Conservation (phyloP, 148 eudicot genomes). For the Amaranthus palmeri region DNA sequence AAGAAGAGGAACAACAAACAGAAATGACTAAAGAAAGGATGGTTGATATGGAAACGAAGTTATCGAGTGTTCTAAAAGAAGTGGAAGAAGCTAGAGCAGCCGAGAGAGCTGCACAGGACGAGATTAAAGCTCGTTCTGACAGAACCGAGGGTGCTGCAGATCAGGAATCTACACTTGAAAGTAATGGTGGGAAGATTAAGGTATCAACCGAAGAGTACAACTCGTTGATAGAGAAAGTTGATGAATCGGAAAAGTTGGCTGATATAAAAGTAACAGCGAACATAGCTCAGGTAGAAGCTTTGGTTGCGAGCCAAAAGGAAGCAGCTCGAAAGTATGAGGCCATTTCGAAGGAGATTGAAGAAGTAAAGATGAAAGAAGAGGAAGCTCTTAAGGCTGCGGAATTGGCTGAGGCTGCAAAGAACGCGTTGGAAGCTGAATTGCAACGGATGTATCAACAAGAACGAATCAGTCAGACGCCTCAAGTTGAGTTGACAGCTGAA, state of each 20-base stretch:
- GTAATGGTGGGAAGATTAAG: constrained; percentile 33
- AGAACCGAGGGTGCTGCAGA: constrained; percentile 13
- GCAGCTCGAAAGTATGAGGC: constrained; percentile 45
- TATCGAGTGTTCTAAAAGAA: constrained; percentile 37
- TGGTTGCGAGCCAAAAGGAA: constrained; percentile 46
- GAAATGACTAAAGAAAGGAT: constrained; percentile 28
- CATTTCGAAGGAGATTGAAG: constrained; percentile 49
- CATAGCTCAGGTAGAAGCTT: constrained; percentile 54
- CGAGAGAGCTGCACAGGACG: constrained; percentile 44
- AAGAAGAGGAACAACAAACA: constrained; percentile 35
- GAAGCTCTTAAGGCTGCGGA: constrained; percentile 70
- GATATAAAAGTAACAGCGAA: constrained; percentile 54
- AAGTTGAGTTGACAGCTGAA: neutral
- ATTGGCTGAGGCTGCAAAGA: constrained; percentile 54
- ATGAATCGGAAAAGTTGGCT: constrained; percentile 40
- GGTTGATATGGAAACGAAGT: constrained; percentile 39
- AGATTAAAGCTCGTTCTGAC: constrained; percentile 30
- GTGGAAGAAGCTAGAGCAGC: constrained; percentile 61
- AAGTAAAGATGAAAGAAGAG: constrained; percentile 44
- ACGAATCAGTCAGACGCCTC: constrained; percentile 15
- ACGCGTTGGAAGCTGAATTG: constrained; percentile 54
- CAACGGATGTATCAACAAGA: constrained; percentile 46
- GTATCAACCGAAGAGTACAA: constrained; percentile 43
- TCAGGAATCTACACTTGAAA: constrained; percentile 22
- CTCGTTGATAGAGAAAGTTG: constrained; percentile 42